Conservation (phyloP, 1,139 yeast genomes). For the Suhomyces kunorum region DNA sequence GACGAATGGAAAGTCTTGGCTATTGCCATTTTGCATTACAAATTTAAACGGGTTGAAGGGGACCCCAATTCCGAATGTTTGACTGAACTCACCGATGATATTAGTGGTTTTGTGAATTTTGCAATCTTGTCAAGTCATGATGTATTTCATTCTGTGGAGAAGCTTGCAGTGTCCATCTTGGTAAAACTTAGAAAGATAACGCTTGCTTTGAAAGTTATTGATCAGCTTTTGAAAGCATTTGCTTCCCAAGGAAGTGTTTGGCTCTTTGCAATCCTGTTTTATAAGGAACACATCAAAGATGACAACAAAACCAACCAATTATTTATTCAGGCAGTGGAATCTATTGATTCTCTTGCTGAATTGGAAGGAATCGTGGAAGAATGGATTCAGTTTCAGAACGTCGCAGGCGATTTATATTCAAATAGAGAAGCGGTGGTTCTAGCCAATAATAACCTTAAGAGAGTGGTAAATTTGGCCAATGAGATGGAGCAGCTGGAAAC, state of each 20-base stretch:
- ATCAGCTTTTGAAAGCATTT: slow-evolving; percentile 30
- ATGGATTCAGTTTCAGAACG: slow-evolving; percentile 41
- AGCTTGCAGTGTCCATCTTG: slow-evolving; percentile 33
- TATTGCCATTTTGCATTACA: slow-evolving; percentile 27
- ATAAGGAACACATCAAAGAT: slow-evolving; percentile 17
- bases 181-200: slow-evolving; percentile 27
- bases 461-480: slow-evolving; percentile 2
- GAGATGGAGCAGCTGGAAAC: slow-evolving; percentile 1
- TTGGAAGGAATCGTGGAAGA: slow-evolving; percentile 54
- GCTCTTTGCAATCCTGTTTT: slow-evolving; percentile 47
- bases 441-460: slow-evolving; percentile 10
- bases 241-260: slow-evolving; percentile 47
- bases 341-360: slow-evolving; percentile 40
- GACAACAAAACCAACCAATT: slow-evolving; percentile 25
- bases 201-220: slow-evolving; percentile 30
- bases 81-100: slow-evolving; percentile 9
- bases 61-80: slow-evolving; percentile 13
- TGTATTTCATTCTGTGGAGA: slow-evolving; percentile 45
- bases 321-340: slow-evolving; percentile 35
- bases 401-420: slow-evolving; percentile 29
- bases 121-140: slow-evolving; percentile 34
- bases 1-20: slow-evolving; percentile 42
- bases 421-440: slow-evolving; percentile 11
- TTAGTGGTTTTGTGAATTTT: slow-evolving; percentile 15
- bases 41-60: slow-evolving; percentile 12